Conservation (phyloP, 345 rosid species). For the Raphanus sativus region DNA sequence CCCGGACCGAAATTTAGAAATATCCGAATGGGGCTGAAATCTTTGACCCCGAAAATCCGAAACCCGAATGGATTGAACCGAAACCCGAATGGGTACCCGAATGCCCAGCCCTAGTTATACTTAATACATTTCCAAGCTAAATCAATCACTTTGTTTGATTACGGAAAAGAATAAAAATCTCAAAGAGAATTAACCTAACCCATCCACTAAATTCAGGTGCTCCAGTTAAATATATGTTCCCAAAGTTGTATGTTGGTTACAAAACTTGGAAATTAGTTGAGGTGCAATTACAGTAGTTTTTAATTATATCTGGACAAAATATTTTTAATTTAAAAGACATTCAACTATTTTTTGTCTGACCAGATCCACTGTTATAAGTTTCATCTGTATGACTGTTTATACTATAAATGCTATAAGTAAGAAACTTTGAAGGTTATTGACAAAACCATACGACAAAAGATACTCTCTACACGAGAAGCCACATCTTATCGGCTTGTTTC, state of each 20-base stretch:
- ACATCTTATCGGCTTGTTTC: too few species aligned
- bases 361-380: background rate
- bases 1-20: too few species aligned
- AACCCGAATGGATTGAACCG: too few species aligned
- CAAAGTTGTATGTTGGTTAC: background rate
- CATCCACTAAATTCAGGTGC: background rate
- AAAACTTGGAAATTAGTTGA: background rate
- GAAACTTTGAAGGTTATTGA: too few species aligned
- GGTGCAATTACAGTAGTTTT: background rate
- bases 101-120: too few species aligned
- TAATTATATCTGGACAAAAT: slow-evolving; percentile 4
- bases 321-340: background rate
- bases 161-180: background rate
- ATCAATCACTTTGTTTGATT: slow-evolving; percentile 6
- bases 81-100: too few species aligned
- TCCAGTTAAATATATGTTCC: background rate
- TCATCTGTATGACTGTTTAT: background rate
- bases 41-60: too few species aligned
- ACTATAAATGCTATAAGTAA: background rate
- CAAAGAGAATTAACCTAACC: background rate
- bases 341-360: background rate
- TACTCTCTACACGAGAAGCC: too few species aligned
- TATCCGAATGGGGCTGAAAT: too few species aligned
- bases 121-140: slow-evolving; percentile 3
- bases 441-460: too few species aligned